phyloP scores from a whole-genome alignment of 2,329 filamentous ascomycete genomes.

The Botrytis tulipae region DNA sequence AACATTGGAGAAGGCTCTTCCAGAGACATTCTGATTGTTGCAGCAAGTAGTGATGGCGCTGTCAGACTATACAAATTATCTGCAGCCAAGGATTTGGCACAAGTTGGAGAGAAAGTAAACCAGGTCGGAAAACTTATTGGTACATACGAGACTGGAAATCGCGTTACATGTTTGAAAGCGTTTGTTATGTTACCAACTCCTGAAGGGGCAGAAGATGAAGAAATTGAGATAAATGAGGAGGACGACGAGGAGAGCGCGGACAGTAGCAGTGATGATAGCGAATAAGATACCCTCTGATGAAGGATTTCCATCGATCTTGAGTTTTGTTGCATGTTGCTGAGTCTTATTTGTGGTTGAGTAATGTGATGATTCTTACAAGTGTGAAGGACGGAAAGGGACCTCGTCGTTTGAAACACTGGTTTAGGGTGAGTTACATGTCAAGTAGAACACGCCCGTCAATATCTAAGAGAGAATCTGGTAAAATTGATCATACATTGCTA shows the following conservation, averaged over 20 bases:
- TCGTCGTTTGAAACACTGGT: not conserved
- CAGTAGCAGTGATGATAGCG: conserved; percentile 37
- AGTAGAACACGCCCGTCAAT: not conserved
- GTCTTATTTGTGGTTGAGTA: not conserved
- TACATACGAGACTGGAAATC: conserved; percentile 78
- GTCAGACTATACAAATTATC: conserved; percentile 73
- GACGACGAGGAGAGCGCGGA: conserved; percentile 27
- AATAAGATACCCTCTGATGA: conserved; percentile 36
- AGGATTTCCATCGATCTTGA: conserved; percentile 10
- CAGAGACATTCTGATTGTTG: conserved; percentile 58
- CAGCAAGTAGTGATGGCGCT: conserved; percentile 81
- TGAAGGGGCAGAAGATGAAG: conserved; percentile 55
- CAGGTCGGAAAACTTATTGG: conserved; percentile 59
- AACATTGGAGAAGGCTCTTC: conserved; percentile 39
- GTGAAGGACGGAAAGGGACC: not conserved
- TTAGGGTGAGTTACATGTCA: not conserved
- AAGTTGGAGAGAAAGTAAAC: conserved; percentile 39
- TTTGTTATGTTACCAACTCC: conserved; percentile 78
- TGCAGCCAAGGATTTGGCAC: conserved; percentile 33
- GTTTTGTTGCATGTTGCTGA: not conserved
- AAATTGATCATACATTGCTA: not conserved
- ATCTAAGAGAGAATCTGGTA: not conserved
- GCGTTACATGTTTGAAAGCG: conserved; percentile 83
- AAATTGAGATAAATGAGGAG: conserved; percentile 30
- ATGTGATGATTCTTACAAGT: not conserved